Conservation (phyloP, 2,329 filamentous ascomycete genomes). For the Penicillium fuscoglaucum region DNA sequence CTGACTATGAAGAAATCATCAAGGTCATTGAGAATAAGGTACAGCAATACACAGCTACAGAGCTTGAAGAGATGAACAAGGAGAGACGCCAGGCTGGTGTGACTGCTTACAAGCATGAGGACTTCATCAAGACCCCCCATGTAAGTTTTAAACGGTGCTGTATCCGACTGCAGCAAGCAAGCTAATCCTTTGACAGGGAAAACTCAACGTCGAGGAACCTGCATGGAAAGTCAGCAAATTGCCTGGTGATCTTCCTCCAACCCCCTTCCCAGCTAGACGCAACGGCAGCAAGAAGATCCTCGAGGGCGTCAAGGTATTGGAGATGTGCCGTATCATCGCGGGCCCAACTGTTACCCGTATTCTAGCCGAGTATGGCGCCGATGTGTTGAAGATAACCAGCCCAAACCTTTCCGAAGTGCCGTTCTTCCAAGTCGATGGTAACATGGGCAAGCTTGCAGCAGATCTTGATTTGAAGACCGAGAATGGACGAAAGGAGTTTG, state of each 20-base stretch:
- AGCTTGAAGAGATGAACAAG: conserved; percentile 61
- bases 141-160: conserved; percentile 37
- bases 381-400: conserved; percentile 71
- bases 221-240: conserved; percentile 39
- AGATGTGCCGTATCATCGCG: conserved; percentile 73
- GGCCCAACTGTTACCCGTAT: conserved; percentile 71
- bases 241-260: conserved; percentile 30
- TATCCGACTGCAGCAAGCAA: background rate
- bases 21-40: conserved; percentile 61
- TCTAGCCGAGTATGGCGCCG: conserved; percentile 72
- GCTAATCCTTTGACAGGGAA: conserved; percentile 24
- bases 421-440: conserved; percentile 72
- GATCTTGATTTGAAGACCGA: conserved; percentile 64
- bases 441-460: conserved; percentile 68
- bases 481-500: conserved; percentile 57
- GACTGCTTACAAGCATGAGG: conserved; percentile 58
- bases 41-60: conserved; percentile 51
- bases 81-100: conserved; percentile 61
- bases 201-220: conserved; percentile 38
- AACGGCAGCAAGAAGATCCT: conserved; percentile 41
- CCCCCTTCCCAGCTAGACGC: conserved; percentile 32
- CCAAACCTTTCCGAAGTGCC: conserved; percentile 67
- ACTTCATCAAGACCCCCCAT: conserved; percentile 59
- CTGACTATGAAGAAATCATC: conserved; percentile 61
- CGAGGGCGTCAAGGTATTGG: conserved; percentile 68